These are phyloP conservation scores for Tylopilus plumbeoviolaceoides DNA, from an alignment of 768 basidiomycete genomes.

Conservation along the genomic window DNA sequence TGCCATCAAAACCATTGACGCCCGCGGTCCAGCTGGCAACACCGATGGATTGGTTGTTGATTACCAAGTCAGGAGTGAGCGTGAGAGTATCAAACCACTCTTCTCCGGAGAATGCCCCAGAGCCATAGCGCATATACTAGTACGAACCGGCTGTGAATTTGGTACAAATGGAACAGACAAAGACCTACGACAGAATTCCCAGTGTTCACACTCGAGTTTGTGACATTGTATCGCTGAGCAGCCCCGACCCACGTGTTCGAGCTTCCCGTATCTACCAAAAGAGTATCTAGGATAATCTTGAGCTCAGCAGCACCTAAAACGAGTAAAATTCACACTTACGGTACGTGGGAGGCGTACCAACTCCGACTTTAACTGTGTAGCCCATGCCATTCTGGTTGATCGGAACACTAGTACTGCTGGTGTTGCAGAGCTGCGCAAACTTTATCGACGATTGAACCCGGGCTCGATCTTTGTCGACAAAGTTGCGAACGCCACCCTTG, in stretches of 20 bases:
- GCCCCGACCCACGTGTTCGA: conserved; percentile 28
- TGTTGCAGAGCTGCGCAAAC: no score
- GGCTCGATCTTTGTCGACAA: neutral
- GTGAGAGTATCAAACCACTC: conserved; percentile 1
- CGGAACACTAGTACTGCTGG: neutral
- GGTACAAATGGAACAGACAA: no score
- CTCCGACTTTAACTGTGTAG: neutral
- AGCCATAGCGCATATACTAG: neutral
- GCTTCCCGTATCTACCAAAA: conserved; percentile 27
- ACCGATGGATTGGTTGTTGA: neutral
- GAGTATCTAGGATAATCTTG: conserved; percentile 14
- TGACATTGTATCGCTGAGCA: conserved; percentile 24
- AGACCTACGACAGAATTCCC: conserved; percentile 9
- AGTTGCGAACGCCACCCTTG: neutral
- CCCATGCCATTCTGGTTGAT: neutral
- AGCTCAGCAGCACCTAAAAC: neutral
- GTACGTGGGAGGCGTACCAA: conserved; percentile 6
- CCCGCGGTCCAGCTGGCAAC: conserved; percentile 16
- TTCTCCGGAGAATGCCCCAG: neutral
- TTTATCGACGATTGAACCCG: neutral
- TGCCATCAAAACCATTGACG: neutral
- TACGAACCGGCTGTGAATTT: no score
- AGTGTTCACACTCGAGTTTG: conserved; percentile 25
- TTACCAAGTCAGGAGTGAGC: neutral
- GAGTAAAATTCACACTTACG: neutral